A percentile compares a stretch with the other conserved stretches of the same genome.
Conservation (phyloP, 345 rosid genomes). For the Aegle marmelos region DNA sequence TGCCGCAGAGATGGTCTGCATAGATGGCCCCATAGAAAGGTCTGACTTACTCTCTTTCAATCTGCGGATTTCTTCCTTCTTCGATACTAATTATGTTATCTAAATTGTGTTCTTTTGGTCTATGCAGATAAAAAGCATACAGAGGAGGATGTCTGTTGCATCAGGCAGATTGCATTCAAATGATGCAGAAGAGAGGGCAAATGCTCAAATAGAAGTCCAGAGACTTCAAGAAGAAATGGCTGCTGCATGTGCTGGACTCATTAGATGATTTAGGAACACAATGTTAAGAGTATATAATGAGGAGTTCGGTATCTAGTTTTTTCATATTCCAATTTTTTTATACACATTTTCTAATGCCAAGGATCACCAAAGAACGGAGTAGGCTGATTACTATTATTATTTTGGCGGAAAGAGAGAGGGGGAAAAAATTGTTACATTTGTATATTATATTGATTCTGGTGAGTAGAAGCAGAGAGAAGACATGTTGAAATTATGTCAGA, state of each 20-base stretch:
- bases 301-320: neutral
- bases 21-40: constrained; percentile 73
- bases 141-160: constrained; percentile 25
- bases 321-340: neutral
- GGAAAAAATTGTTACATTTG: too few relatives aligned
- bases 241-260: constrained; percentile 16
- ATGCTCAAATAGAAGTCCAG: constrained; percentile 25
- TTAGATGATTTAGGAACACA: neutral
- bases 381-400: neutral
- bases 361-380: neutral
- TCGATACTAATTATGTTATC: neutral
- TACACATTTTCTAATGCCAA: neutral
- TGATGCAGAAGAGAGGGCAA: constrained; percentile 23
- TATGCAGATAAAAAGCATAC: constrained; percentile 37
- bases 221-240: constrained; percentile 25
- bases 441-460: too few relatives aligned
- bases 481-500: neutral
- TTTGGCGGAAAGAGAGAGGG: neutral
- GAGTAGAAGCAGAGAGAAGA: neutral
- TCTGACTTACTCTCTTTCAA: neutral
- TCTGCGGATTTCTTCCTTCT: neutral
- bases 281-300: neutral
- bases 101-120: neutral
- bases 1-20: constrained; percentile 33
- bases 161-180: neutral